Evolutionary conservation across 305 asterid genomes (phyloP), one percentile per base, ranked within the genome.

Genomic region (Ajuga reptans): DNA sequence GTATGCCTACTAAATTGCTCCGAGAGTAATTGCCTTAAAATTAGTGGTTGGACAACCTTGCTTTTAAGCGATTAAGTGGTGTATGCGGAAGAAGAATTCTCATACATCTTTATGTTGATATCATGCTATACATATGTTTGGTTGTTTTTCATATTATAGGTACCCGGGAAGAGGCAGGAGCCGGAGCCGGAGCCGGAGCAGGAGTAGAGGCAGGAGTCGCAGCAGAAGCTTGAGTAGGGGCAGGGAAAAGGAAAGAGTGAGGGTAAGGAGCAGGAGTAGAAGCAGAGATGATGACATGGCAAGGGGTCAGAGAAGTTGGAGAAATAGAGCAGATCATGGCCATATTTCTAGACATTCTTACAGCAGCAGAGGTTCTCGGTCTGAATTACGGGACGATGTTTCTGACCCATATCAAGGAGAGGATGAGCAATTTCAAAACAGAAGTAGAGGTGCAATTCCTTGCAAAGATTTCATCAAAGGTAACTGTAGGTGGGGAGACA

Each of bases 401-500:
- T 74, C 85, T 37, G 89, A 79, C 68, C 72, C 83, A 37, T 82
- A 80, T 73, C 69, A 80, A 15, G 76, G 79, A 59, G 86, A 82
- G 76, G 83, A 76, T 58, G 89, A 76, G 43, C 84, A 78, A 9
- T 78, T 70, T 68, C 81, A 77, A 43, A 88, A 27, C 75, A 81
- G 75, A 76, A 84, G 78, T 72, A 86, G 83, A 77, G 82, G 58
- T 72, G 64, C 80, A 56, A 58, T 85, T 70, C 82, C 85, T 63
- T 89, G 98, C 76, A 86, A 76, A 81, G 84, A 87, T 64, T 82
- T 87, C 52, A 11, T 80, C 61, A 88, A 74, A 78, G 96, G 96
- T 46, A 84, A 66, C 29, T 87, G 96, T 70, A 84, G 85, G 37
- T 89, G 90, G 95, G 97, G 92, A 59, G 90, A 90, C 68, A 41